These are phyloP conservation scores for Russula virescens DNA, from an alignment of 768 basidiomycete genomes.

Conservation along the genomic window DNA sequence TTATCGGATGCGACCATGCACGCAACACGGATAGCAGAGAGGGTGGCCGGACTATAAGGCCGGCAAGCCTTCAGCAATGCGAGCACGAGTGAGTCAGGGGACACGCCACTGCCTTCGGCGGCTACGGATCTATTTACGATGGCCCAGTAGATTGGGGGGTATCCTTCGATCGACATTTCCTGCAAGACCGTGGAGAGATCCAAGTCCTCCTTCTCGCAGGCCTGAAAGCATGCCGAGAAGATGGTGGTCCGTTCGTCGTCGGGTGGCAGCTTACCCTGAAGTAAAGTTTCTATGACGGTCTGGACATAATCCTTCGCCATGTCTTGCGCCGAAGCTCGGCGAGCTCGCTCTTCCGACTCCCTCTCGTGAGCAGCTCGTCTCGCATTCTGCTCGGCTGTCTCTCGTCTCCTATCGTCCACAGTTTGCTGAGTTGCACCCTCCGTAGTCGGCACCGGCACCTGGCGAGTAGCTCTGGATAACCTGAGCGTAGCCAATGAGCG, in stretches of 20 bases:
- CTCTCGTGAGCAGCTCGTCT: not conserved
- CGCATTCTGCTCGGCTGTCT: not conserved
- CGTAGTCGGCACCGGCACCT: not conserved
- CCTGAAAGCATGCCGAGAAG: conserved; percentile 57
- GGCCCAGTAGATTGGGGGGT: conserved; percentile 69
- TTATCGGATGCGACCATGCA: conserved; percentile 61
- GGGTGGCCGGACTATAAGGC: conserved; percentile 35
- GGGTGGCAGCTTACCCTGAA: not conserved
- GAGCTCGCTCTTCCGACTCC: not conserved
- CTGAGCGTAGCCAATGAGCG: not conserved
- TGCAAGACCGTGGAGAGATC: conserved; percentile 55
- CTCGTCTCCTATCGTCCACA: not conserved
- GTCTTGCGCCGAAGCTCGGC: not conserved
- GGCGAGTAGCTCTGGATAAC: not conserved
- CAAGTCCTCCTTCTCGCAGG: conserved; percentile 46
- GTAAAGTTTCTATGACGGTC: not conserved
- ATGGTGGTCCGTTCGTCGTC: conserved; percentile 29
- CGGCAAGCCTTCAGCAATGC: conserved; percentile 38
- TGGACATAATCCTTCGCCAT: not conserved
- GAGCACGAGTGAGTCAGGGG: conserved; percentile 38
- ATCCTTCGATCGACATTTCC: conserved; percentile 54
- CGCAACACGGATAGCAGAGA: conserved; percentile 51
- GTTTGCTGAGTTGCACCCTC: not conserved
- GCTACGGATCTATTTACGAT: conserved; percentile 46
- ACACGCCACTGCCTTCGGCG: conserved; percentile 14